phyloP scores from a whole-genome alignment of 2,329 filamentous ascomycete species.

The Ploettnerulaceae sp. region DNA sequence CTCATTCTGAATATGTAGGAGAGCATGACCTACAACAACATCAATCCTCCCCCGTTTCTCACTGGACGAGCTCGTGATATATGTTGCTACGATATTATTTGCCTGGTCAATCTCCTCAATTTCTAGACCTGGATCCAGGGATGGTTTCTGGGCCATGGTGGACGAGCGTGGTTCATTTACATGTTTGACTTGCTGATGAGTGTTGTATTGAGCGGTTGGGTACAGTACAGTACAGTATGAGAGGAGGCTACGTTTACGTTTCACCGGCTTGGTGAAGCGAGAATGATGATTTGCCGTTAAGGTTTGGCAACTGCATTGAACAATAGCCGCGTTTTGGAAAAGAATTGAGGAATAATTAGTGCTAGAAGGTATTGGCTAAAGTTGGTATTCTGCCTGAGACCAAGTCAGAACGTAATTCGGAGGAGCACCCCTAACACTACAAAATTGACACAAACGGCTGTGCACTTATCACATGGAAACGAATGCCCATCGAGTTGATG shows the following conservation, averaged over 20 bases:
- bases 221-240: neutral
- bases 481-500: neutral
- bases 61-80: constrained; percentile 18
- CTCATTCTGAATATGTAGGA: too few relatives aligned
- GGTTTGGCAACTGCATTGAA: too few relatives aligned
- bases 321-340: too few relatives aligned
- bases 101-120: constrained; percentile 32
- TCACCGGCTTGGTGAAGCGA: neutral
- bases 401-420: too few relatives aligned
- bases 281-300: neutral
- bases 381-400: too few relatives aligned
- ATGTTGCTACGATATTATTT: constrained; percentile 32
- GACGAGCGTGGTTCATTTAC: neutral
- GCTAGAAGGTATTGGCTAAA: too few relatives aligned
- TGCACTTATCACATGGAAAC: neutral
- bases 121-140: constrained; percentile 6
- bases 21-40: constrained; percentile 22
- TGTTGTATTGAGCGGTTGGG: too few relatives aligned
- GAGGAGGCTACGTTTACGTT: neutral
- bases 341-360: too few relatives aligned
- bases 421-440: too few relatives aligned
- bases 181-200: neutral
- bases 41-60: constrained; percentile 23
- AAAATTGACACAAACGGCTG: neutral
- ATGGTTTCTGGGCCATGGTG: neutral